A percentile compares a stretch with the other conserved stretches of the same genome.
Conservation (phyloP, 768 basidiomycete genomes). For the Amanita exitialis region DNA sequence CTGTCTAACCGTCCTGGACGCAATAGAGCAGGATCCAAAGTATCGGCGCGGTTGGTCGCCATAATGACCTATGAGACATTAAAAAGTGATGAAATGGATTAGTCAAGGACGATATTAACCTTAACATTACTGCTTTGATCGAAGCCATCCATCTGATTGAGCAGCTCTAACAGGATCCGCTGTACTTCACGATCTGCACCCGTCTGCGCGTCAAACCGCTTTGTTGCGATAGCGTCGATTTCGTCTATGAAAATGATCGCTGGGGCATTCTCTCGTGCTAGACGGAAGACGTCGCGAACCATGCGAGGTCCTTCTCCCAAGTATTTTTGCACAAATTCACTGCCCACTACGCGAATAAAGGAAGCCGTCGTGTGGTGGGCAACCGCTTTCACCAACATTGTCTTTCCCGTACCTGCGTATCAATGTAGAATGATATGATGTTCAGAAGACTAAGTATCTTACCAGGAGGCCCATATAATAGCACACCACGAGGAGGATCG, state of each 20-base stretch:
- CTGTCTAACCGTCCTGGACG: conserved; percentile 96
- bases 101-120: conserved; percentile 31
- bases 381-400: conserved; percentile 99
- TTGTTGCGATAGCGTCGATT: conserved; percentile 97
- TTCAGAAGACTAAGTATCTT: conserved; percentile 10
- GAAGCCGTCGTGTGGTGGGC: conserved; percentile 95
- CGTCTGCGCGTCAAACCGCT: conserved; percentile 98
- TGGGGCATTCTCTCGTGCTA: conserved; percentile 94
- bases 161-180: conserved; percentile 90
- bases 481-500: conserved; percentile 94
- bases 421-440: not conserved
- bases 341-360: conserved; percentile 97
- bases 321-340: conserved; percentile 99
- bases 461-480: conserved; percentile 97
- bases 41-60: conserved; percentile 99
- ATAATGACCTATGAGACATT: conserved; percentile 77
- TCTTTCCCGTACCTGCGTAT: conserved; percentile 84
- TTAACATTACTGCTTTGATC: conserved; percentile 99
- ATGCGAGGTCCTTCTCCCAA: conserved; percentile 98
- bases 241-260: conserved; percentile 99
- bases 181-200: conserved; percentile 99
- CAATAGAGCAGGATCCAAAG: conserved; percentile 92
- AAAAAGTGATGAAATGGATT: conserved; percentile 2
- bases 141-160: conserved; percentile 99
- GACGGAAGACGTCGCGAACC: conserved; percentile 98